Percentiles rank a stretch among this genome's conserved stretches.
phyloP scores from a whole-genome alignment of 2,329 filamentous ascomycete genomes.

The Aspergillus neoniger region DNA sequence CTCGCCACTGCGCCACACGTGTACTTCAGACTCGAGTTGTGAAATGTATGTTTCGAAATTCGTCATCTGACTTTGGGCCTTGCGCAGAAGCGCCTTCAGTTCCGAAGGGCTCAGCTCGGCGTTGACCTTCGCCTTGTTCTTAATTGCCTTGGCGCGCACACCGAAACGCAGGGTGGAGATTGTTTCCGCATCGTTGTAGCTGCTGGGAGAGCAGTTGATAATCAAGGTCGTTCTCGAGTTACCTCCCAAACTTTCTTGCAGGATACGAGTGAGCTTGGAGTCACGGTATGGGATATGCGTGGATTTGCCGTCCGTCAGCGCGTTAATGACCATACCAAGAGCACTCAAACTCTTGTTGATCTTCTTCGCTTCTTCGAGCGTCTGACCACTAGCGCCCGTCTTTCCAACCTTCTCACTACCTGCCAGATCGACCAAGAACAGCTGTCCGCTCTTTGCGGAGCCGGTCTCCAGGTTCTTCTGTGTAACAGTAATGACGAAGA shows the following conservation, averaged over 20 bases:
- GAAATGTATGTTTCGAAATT: slow-evolving; percentile 86
- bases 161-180: slow-evolving; percentile 90
- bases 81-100: slow-evolving; percentile 88
- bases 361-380: slow-evolving; percentile 97
- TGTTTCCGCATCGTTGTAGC: slow-evolving; percentile 96
- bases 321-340: slow-evolving; percentile 98
- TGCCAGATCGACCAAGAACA: slow-evolving; percentile 96
- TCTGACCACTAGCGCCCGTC: slow-evolving; percentile 95
- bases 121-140: slow-evolving; percentile 99
- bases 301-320: slow-evolving; percentile 94
- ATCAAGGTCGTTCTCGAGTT: slow-evolving; percentile 98
- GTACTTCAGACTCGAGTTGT: slow-evolving; percentile 80
- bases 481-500: slow-evolving; percentile 94
- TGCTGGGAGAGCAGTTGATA: slow-evolving; percentile 98
- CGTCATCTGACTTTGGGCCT: slow-evolving; percentile 84
- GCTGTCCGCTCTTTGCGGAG: slow-evolving; percentile 91
- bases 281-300: slow-evolving; percentile 95
- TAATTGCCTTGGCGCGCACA: slow-evolving; percentile 95
- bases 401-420: slow-evolving; percentile 99
- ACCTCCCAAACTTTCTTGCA: slow-evolving; percentile 95
- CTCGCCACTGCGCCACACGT: slow-evolving; percentile 85
- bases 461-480: slow-evolving; percentile 98
- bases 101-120: slow-evolving; percentile 94
- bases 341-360: slow-evolving; percentile 99
- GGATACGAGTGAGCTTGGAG: slow-evolving; percentile 93